phyloP scores from a whole-genome alignment of 2,329 filamentous ascomycete species.

The Monilinia vaccinii-corymbosi region DNA sequence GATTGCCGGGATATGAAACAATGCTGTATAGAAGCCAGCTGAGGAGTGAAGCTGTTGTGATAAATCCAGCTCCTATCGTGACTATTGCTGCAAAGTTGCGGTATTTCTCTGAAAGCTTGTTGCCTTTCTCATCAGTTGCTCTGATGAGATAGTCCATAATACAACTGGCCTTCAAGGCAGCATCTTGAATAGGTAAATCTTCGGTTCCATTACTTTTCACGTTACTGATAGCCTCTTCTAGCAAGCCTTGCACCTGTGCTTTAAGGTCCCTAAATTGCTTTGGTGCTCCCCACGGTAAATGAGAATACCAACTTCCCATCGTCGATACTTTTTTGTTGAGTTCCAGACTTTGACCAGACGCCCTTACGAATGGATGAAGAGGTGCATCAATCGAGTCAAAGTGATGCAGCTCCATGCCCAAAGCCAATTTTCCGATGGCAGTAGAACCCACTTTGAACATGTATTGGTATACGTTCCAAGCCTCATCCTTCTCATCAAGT shows the following conservation, averaged over 20 bases:
- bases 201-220: constrained; percentile 27
- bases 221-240: constrained; percentile 31
- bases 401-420: constrained; percentile 38
- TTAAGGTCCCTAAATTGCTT: constrained; percentile 19
- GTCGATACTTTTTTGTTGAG: constrained; percentile 40
- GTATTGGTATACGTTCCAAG: constrained; percentile 41
- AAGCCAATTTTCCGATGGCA: constrained; percentile 35
- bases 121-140: constrained; percentile 34
- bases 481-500: constrained; percentile 20
- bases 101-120: constrained; percentile 34
- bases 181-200: constrained; percentile 32
- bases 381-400: constrained; percentile 33
- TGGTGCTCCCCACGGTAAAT: constrained; percentile 38
- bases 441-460: constrained; percentile 40
- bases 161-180: constrained; percentile 30
- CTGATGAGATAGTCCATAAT: constrained; percentile 31
- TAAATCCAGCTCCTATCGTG: constrained; percentile 37
- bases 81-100: constrained; percentile 30
- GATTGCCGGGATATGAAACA: constrained; percentile 35
- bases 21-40: constrained; percentile 39
- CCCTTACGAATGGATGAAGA: constrained; percentile 33
- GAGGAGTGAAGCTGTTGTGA: constrained; percentile 37
- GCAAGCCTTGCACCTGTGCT: constrained; percentile 31
- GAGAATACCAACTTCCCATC: constrained; percentile 36
- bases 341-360: constrained; percentile 32